Evolutionary conservation across 176 grass and related monocot genomes (phyloP).

Genomic region (Bothriochloa decipiens): DNA sequence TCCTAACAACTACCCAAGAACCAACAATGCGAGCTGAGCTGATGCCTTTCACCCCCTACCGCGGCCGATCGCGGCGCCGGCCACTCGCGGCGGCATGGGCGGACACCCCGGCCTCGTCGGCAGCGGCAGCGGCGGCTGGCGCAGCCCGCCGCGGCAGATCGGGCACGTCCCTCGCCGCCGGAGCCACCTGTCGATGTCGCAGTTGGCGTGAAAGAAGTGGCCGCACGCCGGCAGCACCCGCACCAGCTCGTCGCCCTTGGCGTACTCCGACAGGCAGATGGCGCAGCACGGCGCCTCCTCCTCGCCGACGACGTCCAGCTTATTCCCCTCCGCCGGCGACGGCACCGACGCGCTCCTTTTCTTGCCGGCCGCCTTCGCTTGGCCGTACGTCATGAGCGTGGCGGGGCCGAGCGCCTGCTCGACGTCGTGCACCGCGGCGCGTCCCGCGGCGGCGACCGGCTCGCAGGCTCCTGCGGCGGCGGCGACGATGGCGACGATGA

Average conservation of each 20-base stretch:
- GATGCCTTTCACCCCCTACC: not conserved
- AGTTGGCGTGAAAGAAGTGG: constrained; percentile 57
- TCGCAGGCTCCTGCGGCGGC: not conserved
- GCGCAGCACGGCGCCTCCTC: not conserved
- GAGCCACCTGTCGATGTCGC: constrained; percentile 50
- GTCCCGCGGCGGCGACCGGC: not conserved
- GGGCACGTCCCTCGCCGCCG: constrained; percentile 33
- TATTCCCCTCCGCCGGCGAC: not conserved
- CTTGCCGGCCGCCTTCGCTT: not conserved
- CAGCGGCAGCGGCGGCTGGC: not conserved
- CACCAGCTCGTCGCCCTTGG: constrained; percentile 33
- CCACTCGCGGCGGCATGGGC: constrained; percentile 19
- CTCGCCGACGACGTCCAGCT: too few relatives aligned
- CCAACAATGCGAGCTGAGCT: too few relatives aligned
- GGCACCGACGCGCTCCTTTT: not conserved
- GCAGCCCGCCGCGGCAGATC: constrained; percentile 28
- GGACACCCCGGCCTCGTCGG: constrained; percentile 26
- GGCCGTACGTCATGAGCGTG: constrained; percentile 40
- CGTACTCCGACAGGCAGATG: constrained; percentile 31
- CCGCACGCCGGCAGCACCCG: constrained; percentile 52
- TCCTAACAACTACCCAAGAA: not conserved
- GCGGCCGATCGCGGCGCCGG: not conserved
- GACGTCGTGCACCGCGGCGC: constrained; percentile 41
- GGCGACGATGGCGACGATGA: constrained; percentile 32
- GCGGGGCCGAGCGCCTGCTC: constrained; percentile 26